Base-by-base conservation (phyloP, 768 basidiomycete species). In the Pilatotrama ljubarskyi region DNA sequence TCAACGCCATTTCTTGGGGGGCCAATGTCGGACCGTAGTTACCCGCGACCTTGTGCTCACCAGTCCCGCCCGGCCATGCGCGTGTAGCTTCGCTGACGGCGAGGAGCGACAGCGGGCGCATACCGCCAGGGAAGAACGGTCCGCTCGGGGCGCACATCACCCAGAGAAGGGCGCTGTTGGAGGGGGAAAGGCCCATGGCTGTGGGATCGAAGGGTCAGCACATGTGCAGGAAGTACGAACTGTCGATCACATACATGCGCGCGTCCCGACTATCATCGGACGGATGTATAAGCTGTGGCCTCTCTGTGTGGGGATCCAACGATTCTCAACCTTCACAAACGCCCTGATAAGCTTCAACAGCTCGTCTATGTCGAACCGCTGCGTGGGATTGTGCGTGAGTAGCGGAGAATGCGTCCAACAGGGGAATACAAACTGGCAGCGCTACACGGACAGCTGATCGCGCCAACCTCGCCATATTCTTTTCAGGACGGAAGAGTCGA, bases 261-360 rank as follows among this genome's bases (percentile, higher is more conserved):
- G 72, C 1, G 79, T 80, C 10, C 76, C 80, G 54, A 81, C 87
- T 66, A 91, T 73, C 8, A 87, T 93, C 17, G 92, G 89, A 46
- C 95, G 87, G 64, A 97, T 82, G 76, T 96, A 98, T 36, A 98
- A 77, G 57, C 88, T 90, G 71, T 91, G 84, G 5, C 89, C 93
- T 1, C 82, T 77, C 8, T 77, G 72, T 1, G 76, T 73, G 2
- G 93, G 95, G 24, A 97, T 91, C 94, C 95, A 97, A 10, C 87
- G 83, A 11, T 77, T 72, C 43, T 98, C 95, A 44, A 88, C 63
- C 42, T 68, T 51, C 41, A 90, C 84, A 55, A 98, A 82, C 43
- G 82, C 81, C 72, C 89, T 88, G 69, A 86, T 78, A 38, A 84
- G 73, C 38, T 74, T 72, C 29, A 81, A 76, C 29, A 85, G 73